Evolutionary conservation across 257 asterid genomes (phyloP), one percentile per base, ranked within the genome.

Genomic region (Scutellaria galericulata): DNA sequence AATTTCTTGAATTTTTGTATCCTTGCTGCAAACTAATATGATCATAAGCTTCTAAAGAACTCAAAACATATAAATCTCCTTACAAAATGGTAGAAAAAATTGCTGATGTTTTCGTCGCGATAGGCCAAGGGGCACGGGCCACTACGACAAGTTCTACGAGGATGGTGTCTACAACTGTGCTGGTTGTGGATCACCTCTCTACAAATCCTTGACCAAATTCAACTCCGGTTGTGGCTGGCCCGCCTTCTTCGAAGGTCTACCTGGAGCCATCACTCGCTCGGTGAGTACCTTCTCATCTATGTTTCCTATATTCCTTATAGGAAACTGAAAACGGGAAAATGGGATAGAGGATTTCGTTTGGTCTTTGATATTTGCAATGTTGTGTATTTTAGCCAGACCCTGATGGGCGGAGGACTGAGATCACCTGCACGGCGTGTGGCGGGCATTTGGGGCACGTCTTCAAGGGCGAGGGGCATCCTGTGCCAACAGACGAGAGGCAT

Each of bases 161-260:
- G 88, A 84, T 40, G 96, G 96, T 2, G 48, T 87, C 31, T 90
- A 92, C 47, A 82, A 84, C 54, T 89, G 96, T 13, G 85, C 81
- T 8, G 96, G 93, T 13, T 91, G 96, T 60, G 89, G 79, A 39
- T 85, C 90, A 0, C 95, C 90, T 1, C 86, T 89, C 18, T 89
- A 89, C 72, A 89, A 88, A 76, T 92, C 96, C 63, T n/a, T 95
- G 0, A 78, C 97, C 77, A 89, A 89, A 65, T 92, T 81, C 59
- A 70, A 86, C 79, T 91, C 97, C 7, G 95, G 96, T 53, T 91
- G 95, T 56, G 96, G 96, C 9, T 89, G 97, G 97, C 96, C 92
- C 40, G 96, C 97, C 53, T 89, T 91, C 85, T 91, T 83, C 10
- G 86, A 91, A 61, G 95, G 97, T n/a, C 66, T 91, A 1, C 95